A percentile compares a stretch with the other conserved stretches of the same genome.
phyloP scores from a whole-genome alignment of 2,329 filamentous ascomycete species.

The Penicillium sp. region DNA sequence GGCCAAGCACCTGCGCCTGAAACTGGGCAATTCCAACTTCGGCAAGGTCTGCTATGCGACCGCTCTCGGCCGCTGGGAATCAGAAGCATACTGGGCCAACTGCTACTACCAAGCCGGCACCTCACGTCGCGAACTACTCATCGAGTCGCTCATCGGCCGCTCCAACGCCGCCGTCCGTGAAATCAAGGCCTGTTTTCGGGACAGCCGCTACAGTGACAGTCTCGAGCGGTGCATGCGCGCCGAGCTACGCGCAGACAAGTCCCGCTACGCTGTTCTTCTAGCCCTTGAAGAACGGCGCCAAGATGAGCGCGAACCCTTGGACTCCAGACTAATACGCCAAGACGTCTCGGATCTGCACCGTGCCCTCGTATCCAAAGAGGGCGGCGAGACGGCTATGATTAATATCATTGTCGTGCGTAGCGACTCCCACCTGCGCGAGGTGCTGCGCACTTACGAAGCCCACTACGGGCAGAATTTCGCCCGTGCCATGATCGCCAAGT shows the following conservation, averaged over 20 bases:
- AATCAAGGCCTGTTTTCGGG: conserved; percentile 83
- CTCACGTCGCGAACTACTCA: conserved; percentile 78
- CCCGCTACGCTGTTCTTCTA: conserved; percentile 78
- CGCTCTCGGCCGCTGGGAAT: conserved; percentile 83
- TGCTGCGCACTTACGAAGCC: conserved; percentile 70
- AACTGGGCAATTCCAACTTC: conserved; percentile 52
- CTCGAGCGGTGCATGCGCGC: conserved; percentile 81
- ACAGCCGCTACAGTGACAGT: conserved; percentile 84
- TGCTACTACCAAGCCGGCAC: conserved; percentile 93
- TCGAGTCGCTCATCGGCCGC: conserved; percentile 87
- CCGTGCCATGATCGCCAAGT: conserved; percentile 78
- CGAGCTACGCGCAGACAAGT: conserved; percentile 93
- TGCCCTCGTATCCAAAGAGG: conserved; percentile 64
- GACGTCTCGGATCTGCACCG: conserved; percentile 70
- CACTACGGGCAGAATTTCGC: conserved; percentile 77
- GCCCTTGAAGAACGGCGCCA: conserved; percentile 78
- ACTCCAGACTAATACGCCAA: conserved; percentile 58
- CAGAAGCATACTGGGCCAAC: conserved; percentile 95
- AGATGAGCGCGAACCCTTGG: conserved; percentile 67
- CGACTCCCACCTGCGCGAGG: conserved; percentile 74
- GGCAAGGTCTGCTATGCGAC: conserved; percentile 90
- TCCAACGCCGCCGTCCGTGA: conserved; percentile 77
- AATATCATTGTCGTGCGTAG: conserved; percentile 74
- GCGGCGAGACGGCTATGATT: conserved; percentile 84
- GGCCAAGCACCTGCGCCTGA: conserved; percentile 48